A percentile compares a stretch with the other conserved stretches of the same genome.
Evolutionary conservation across 192 early-diverging fungal genomes (phyloP).

Genomic region (Linderina pennispora): DNA sequence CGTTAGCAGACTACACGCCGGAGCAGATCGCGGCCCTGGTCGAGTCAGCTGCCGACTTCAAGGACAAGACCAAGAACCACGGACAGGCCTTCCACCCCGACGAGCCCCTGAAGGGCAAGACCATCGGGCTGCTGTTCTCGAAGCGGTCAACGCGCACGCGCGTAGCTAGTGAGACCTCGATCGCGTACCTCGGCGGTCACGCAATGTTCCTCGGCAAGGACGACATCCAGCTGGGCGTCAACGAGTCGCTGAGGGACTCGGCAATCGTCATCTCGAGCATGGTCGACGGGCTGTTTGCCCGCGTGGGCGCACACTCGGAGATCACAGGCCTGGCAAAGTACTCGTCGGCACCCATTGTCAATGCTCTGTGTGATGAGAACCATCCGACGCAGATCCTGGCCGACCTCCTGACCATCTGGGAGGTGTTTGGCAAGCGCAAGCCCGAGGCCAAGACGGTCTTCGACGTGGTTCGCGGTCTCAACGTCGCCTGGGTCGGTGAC

Average conservation of each 20-base stretch:
- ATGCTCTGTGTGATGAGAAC: constrained; percentile 90
- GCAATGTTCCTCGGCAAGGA: constrained; percentile 92
- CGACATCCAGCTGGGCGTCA: constrained; percentile 95
- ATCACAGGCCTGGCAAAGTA: constrained; percentile 84
- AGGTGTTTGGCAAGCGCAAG: constrained; percentile 43
- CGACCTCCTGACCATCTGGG: constrained; percentile 93
- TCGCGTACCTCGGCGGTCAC: constrained; percentile 90
- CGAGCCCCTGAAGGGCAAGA: constrained; percentile 69
- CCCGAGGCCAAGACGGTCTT: constrained; percentile 9
- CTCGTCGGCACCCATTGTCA: constrained; percentile 90
- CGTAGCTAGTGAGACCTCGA: constrained; percentile 87
- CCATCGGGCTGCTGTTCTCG: constrained; percentile 89
- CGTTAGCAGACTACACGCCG: constrained; percentile 73
- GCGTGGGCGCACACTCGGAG: constrained; percentile 83
- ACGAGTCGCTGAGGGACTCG: constrained; percentile 89
- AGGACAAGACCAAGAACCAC: constrained; percentile 60
- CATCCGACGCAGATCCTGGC: constrained; percentile 98
- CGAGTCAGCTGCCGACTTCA: constrained; percentile 71
- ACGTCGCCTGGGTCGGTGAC: constrained; percentile 98
- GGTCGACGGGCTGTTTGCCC: constrained; percentile 94
- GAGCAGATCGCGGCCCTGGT: constrained; percentile 76
- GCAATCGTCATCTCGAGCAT: constrained; percentile 89
- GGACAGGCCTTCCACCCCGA: constrained; percentile 46
- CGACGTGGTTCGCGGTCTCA: constrained; percentile 56
- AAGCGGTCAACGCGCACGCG: constrained; percentile 96